These are phyloP conservation scores for Cinnamomum micranthum DNA, from an alignment of 164 flowering plant genomes.

Conservation along the genomic window DNA sequence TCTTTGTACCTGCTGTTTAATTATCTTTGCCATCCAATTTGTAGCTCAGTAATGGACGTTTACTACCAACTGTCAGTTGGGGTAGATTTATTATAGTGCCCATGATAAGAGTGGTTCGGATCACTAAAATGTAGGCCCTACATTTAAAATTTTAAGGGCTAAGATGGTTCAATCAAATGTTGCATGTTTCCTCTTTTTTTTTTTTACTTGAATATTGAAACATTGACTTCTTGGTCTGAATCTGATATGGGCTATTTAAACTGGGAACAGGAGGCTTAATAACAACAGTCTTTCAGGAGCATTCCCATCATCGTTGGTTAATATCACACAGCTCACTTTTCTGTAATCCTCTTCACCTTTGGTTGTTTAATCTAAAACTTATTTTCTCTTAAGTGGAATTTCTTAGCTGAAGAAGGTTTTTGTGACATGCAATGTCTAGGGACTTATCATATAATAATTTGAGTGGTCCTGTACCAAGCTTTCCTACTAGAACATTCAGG, in stretches of 20 bases:
- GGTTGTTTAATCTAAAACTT: not conserved
- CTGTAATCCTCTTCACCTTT: slow-evolving; percentile 39
- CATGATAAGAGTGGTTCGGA: too few relatives aligned
- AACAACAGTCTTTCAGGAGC: slow-evolving; percentile 84
- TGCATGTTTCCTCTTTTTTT: too few relatives aligned
- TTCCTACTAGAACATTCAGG: slow-evolving; percentile 89
- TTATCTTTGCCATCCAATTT: too few relatives aligned
- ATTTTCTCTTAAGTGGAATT: not conserved
- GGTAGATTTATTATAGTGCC: too few relatives aligned
- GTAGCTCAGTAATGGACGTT: too few relatives aligned
- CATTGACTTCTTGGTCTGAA: not conserved
- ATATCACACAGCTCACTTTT: slow-evolving; percentile 62
- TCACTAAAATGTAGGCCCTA: too few relatives aligned
- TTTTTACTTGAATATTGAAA: too few relatives aligned
- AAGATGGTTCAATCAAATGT: too few relatives aligned
- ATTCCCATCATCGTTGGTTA: slow-evolving; percentile 60
- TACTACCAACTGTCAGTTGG: too few relatives aligned
- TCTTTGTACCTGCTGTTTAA: too few relatives aligned
- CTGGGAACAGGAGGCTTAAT: slow-evolving; percentile 64
- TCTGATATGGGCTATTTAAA: slow-evolving; percentile 5
- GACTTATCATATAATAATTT: slow-evolving; percentile 88
- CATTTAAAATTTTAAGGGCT: too few relatives aligned
- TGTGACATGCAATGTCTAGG: slow-evolving; percentile 24
- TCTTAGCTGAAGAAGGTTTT: not conserved
- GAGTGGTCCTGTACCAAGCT: slow-evolving; percentile 80